phyloP scores from a whole-genome alignment of 2,329 filamentous ascomycete species.

The Fusarium caatingaense region DNA sequence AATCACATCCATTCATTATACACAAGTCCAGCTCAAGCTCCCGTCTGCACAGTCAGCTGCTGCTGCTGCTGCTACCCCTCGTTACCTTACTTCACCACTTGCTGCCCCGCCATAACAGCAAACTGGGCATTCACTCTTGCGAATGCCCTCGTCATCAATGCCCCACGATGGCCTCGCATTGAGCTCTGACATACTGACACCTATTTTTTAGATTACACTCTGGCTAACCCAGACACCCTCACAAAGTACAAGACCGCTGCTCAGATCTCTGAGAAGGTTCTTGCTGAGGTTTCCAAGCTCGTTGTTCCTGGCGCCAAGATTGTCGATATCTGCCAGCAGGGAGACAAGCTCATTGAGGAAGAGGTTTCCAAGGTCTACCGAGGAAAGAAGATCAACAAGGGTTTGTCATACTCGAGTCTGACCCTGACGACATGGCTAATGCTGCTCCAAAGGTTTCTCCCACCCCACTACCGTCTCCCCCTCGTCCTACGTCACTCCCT shows the following conservation, averaged over 20 bases:
- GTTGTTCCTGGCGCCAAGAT: constrained; percentile 91
- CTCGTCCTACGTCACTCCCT: constrained; percentile 93
- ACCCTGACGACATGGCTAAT: constrained; percentile 29
- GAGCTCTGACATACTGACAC: constrained; percentile 15
- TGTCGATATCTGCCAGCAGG: constrained; percentile 92
- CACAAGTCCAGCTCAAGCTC: constrained; percentile 12
- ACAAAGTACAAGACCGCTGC: constrained; percentile 99
- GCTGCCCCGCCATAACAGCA: constrained; percentile 44
- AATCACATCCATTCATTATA: not conserved
- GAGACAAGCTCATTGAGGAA: constrained; percentile 93
- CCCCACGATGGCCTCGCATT: constrained; percentile 33
- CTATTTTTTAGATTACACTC: constrained; percentile 79
- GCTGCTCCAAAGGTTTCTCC: constrained; percentile 72
- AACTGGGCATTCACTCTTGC: constrained; percentile 22
- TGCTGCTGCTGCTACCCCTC: constrained; percentile 44
- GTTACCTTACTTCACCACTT: constrained; percentile 26
- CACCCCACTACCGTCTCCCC: constrained; percentile 97
- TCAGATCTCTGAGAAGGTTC: constrained; percentile 93
- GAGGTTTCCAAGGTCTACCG: constrained; percentile 97
- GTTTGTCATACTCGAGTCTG: constrained; percentile 58
- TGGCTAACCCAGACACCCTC: constrained; percentile 92
- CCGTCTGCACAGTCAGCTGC: constrained; percentile 8
- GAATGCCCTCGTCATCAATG: constrained; percentile 41
- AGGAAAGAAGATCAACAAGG: constrained; percentile 96
- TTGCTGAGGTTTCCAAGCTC: constrained; percentile 81